Evolutionary conservation across 225 moss, liverwort and hornwort genomes (phyloP), one percentile per base, ranked within the genome.

Genomic region (Thuidium tamariscinum): DNA sequence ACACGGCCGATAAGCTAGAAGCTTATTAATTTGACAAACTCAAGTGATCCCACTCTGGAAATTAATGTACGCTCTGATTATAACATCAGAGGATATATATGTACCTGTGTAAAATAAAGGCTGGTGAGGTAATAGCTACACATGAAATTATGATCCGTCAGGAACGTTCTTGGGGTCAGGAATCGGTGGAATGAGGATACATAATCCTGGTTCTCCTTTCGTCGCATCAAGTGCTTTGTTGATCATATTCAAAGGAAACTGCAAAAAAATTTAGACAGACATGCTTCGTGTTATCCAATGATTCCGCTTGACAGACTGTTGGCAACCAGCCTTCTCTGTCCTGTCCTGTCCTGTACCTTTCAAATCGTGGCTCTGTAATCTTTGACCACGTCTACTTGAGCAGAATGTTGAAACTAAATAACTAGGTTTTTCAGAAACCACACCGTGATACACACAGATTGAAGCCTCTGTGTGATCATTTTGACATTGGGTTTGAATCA

Each of bases 161-260:
- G 81, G 81, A 74, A 85, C 81, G 7, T 80, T 87, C 76, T 86
- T 87, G 15, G 92, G 94, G 74, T 91, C 87, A 25, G 89, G 88
- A 84, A 92, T 76, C 4, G 92, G 91, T 11, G 91, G 94, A 83
- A 88, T 73, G 57, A 94, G 92, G 54, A 92, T 92, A 22, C 85
- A 85, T 27, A 89, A 89, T 36, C 91, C 90, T 39, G 49, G 37
- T 54, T 85, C 83, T 83, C 77, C 65, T 30, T 41, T 60, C 13
- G 60, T 68, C 13, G 81, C 79, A 54, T 89, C 80, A 12, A 93
- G 88, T 65, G 86, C 91, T 86, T 92, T 46, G 30, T 37, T 81
- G 37, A 89, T 90, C 76, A 82, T 86, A 18, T 84, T 86, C 86
- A 86, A 80, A 34, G 92, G 88, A 82, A 88, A 84, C 93, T 93